Conservation (phyloP, 352 stramenopile species). For the Phytopythium sindhum region DNA sequence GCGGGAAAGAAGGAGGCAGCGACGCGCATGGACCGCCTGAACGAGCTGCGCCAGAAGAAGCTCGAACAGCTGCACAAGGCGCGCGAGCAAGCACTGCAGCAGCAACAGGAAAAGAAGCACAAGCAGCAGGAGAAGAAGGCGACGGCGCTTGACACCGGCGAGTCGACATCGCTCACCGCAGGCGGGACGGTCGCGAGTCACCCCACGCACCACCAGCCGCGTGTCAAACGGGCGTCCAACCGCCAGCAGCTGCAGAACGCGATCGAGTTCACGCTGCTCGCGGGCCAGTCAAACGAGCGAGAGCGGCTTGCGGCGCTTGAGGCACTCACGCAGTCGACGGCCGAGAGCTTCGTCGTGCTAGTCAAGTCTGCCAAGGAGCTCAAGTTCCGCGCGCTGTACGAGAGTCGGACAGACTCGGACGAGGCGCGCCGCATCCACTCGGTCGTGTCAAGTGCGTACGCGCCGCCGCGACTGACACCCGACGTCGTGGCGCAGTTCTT, state of each 20-base stretch:
- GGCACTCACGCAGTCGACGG: slow-evolving; percentile 35
- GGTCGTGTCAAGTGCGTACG: slow-evolving; percentile 25
- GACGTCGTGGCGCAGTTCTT: slow-evolving; percentile 70
- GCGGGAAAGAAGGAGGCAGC: not conserved
- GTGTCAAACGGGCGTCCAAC: slow-evolving; percentile 51
- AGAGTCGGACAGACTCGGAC: slow-evolving; percentile 46
- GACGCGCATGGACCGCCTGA: slow-evolving; percentile 26
- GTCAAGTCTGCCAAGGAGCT: slow-evolving; percentile 72
- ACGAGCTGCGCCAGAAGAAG: slow-evolving; percentile 56
- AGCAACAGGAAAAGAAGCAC: slow-evolving; percentile 23
- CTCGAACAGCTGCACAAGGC: slow-evolving; percentile 57
- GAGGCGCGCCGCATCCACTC: slow-evolving; percentile 41
- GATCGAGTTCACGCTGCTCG: slow-evolving; percentile 73
- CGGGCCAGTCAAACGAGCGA: slow-evolving; percentile 54
- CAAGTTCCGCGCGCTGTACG: slow-evolving; percentile 74
- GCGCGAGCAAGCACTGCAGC: slow-evolving; percentile 28
- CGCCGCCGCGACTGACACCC: slow-evolving; percentile 19
- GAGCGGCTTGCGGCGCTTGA: slow-evolving; percentile 44
- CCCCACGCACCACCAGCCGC: not conserved
- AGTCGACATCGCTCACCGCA: not conserved
- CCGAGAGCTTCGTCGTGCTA: slow-evolving; percentile 74
- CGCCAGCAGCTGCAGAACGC: slow-evolving; percentile 75
- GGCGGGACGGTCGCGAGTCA: not conserved
- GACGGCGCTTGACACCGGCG: not conserved
- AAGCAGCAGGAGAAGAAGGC: slow-evolving; percentile 15